phyloP scores from a whole-genome alignment of 129 eudicot genomes.

The Calendula officinalis region DNA sequence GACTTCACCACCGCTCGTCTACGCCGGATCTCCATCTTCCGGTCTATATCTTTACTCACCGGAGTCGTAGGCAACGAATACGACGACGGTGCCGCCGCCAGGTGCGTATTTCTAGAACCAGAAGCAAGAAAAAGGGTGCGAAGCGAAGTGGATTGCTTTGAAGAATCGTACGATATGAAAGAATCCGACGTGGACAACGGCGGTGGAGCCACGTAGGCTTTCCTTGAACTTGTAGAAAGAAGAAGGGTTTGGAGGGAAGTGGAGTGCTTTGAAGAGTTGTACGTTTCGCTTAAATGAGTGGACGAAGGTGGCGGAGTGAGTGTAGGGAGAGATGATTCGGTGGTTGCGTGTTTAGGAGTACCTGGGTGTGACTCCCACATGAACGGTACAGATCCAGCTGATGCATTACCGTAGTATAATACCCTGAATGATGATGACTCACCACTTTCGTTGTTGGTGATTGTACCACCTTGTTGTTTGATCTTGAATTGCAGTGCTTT shows the following conservation, averaged over 20 bases:
- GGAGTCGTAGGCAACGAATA: constrained; percentile 35
- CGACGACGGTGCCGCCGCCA: constrained; percentile 17
- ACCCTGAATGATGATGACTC: constrained; percentile 58
- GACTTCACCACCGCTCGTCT: constrained; percentile 17
- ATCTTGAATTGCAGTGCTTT: constrained; percentile 18
- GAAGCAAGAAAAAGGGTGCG: constrained; percentile 31
- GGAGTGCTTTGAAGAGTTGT: constrained; percentile 21
- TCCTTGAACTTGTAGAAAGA: constrained; percentile 18
- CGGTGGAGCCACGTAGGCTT: constrained; percentile 12
- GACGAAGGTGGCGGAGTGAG: constrained; percentile 73
- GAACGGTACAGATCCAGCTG: constrained; percentile 63
- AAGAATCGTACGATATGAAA: constrained; percentile 6
- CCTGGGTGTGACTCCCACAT: constrained; percentile 84
- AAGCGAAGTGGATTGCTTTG: constrained; percentile 18
- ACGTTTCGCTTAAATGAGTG: not conserved
- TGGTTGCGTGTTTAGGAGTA: constrained; percentile 57
- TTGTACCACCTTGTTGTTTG: constrained; percentile 16
- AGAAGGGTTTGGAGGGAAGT: constrained; percentile 37
- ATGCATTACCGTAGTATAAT: constrained; percentile 55
- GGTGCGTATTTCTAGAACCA: constrained; percentile 12
- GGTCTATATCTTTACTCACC: constrained; percentile 4
- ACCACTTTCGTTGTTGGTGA: constrained; percentile 12
- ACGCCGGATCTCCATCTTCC: constrained; percentile 13
- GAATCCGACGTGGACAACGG: constrained; percentile 20
- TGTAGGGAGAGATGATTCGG: constrained; percentile 42